phyloP scores from a whole-genome alignment of 2,329 filamentous ascomycete genomes.

The Alternaria hordeiaustralica region DNA sequence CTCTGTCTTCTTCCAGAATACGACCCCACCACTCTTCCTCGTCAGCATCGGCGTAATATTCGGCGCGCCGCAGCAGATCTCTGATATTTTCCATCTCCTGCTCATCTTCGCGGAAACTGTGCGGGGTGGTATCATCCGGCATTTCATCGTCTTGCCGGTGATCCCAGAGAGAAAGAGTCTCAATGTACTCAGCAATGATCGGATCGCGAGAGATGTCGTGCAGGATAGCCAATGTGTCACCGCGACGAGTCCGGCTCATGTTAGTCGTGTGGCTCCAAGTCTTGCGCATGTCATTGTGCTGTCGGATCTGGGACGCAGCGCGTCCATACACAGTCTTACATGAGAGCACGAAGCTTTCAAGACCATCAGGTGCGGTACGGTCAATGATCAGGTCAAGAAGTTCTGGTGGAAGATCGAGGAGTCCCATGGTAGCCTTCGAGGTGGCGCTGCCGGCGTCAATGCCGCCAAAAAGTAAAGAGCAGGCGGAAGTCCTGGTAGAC shows the following conservation, averaged over 20 bases:
- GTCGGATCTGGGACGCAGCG: slow-evolving; percentile 32
- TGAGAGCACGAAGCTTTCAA: slow-evolving; percentile 39
- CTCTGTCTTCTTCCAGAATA: slow-evolving; percentile 31
- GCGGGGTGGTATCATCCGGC: not conserved
- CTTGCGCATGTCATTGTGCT: slow-evolving; percentile 36
- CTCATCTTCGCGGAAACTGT: slow-evolving; percentile 28
- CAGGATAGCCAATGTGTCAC: slow-evolving; percentile 32
- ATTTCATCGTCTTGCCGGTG: slow-evolving; percentile 14
- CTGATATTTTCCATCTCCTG: slow-evolving; percentile 29
- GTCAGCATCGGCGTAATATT: slow-evolving; percentile 23
- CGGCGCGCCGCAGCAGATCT: slow-evolving; percentile 20
- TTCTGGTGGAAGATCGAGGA: slow-evolving; percentile 42
- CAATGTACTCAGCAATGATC: slow-evolving; percentile 39
- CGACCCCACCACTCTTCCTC: slow-evolving; percentile 36
- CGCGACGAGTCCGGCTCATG: slow-evolving; percentile 13
- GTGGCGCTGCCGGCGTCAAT: not conserved
- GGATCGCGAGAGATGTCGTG: slow-evolving; percentile 37
- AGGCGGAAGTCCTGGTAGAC: not conserved
- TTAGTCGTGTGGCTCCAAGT: slow-evolving; percentile 33
- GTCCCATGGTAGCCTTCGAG: slow-evolving; percentile 26
- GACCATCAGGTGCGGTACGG: slow-evolving; percentile 30
- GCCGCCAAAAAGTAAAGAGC: not conserved
- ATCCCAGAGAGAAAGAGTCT: slow-evolving; percentile 36
- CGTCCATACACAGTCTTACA: slow-evolving; percentile 39
- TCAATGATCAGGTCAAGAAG: slow-evolving; percentile 43